phyloP scores from a whole-genome alignment of 176 grass and related monocot species.

The Leersia perrieri region DNA sequence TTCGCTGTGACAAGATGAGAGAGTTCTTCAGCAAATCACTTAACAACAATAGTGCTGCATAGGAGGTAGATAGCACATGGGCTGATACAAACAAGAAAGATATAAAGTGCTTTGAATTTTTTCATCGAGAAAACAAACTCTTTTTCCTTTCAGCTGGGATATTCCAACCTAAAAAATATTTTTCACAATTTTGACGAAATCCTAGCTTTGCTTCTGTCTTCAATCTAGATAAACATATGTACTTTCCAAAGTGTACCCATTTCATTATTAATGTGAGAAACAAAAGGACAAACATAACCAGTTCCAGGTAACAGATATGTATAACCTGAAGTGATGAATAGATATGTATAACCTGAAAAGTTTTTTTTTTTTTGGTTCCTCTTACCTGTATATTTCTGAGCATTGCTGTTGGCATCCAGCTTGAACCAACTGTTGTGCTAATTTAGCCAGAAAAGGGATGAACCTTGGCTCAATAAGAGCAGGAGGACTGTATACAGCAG shows the following conservation, averaged over 20 bases:
- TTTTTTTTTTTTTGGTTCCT: not conserved
- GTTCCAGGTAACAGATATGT: not conserved
- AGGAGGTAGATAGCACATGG: not conserved
- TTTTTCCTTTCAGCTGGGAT: too few relatives aligned
- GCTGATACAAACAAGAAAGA: not conserved
- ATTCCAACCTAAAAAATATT: not conserved
- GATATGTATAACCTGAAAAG: not conserved
- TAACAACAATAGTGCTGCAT: not conserved
- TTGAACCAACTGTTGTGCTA: conserved; percentile 88
- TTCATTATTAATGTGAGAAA: not conserved
- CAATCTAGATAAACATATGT: not conserved
- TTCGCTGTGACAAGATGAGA: conserved; percentile 50
- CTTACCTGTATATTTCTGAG: conserved; percentile 84
- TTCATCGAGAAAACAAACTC: not conserved
- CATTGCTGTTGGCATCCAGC: conserved; percentile 80
- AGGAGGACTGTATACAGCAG: conserved; percentile 71
- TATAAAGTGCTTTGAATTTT: not conserved
- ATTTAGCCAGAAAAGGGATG: conserved; percentile 83
- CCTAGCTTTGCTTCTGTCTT: not conserved
- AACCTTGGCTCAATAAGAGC: conserved; percentile 80
- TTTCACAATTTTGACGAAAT: not conserved
- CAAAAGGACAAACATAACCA: not conserved
- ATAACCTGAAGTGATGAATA: not conserved
- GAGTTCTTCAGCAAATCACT: conserved; percentile 25
- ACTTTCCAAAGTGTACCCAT: not conserved